A percentile compares a stretch with the other conserved stretches of the same genome.
phyloP scores from a whole-genome alignment of 2,329 filamentous ascomycete species.

The Fusarium ramigenum region DNA sequence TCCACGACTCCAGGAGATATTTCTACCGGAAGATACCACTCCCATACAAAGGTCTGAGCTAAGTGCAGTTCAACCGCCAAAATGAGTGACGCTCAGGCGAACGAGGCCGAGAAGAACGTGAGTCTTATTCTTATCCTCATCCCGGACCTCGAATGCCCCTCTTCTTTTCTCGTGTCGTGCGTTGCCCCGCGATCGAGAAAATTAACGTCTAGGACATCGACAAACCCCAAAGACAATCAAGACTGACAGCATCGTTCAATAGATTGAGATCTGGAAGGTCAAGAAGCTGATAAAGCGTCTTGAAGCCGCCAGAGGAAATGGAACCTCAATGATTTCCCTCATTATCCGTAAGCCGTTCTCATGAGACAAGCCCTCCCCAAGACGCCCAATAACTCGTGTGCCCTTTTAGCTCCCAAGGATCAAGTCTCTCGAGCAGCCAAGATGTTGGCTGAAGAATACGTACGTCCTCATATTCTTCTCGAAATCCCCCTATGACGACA shows the following conservation, averaged over 20 bases:
- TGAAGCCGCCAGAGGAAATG: conserved; percentile 96
- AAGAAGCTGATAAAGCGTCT: conserved; percentile 99
- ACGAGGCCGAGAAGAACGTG: conserved; percentile 97
- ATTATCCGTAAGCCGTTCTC: conserved; percentile 81
- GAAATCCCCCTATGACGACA: background rate
- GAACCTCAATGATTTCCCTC: conserved; percentile 99
- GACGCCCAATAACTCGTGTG: conserved; percentile 40
- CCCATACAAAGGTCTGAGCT: conserved; percentile 35
- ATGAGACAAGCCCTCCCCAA: conserved; percentile 9
- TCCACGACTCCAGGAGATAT: conserved; percentile 32
- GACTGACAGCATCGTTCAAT: conserved; percentile 33
- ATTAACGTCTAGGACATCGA: conserved; percentile 13
- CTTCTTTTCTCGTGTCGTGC: conserved; percentile 20
- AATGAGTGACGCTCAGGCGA: conserved; percentile 87
- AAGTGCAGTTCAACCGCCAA: conserved; percentile 55
- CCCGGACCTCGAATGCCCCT: conserved; percentile 25
- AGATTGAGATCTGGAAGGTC: conserved; percentile 92
- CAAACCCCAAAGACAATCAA: conserved; percentile 3
- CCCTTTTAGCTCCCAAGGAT: conserved; percentile 84
- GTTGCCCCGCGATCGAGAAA: conserved; percentile 46
- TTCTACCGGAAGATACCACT: conserved; percentile 26
- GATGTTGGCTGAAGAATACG: conserved; percentile 99
- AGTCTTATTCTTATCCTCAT: conserved; percentile 48
- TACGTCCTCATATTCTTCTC: conserved; percentile 56
- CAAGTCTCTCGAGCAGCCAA: conserved; percentile 95